Evolutionary conservation across 768 basidiomycete genomes (phyloP).

Genomic region (Mycena haematopus): DNA sequence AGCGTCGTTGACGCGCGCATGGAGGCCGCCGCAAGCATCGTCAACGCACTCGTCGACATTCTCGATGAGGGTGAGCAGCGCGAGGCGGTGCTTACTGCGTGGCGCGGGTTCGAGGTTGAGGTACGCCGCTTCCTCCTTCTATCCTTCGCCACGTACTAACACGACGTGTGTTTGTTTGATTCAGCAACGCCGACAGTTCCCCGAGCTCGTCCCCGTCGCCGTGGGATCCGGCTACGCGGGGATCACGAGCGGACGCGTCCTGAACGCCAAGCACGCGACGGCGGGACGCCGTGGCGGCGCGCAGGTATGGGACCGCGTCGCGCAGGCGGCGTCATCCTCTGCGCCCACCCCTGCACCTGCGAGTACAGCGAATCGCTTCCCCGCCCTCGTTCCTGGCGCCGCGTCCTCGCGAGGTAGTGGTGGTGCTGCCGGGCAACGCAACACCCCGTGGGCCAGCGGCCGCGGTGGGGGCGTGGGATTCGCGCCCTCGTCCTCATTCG

Average conservation of each 20-base stretch:
- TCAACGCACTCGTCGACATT: conserved; percentile 75
- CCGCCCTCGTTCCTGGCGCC: conserved; percentile 36
- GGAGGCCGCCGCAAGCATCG: conserved; percentile 63
- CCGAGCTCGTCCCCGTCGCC: conserved; percentile 68
- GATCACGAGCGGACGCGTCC: conserved; percentile 80
- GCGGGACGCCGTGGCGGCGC: conserved; percentile 57
- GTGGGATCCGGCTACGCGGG: conserved; percentile 75
- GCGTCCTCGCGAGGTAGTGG: conserved; percentile 44
- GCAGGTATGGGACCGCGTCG: conserved; percentile 87
- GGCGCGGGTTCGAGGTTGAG: conserved; percentile 88
- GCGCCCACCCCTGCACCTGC: conserved; percentile 34
- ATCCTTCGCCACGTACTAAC: not conserved
- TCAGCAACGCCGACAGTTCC: conserved; percentile 87
- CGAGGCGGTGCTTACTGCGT: conserved; percentile 70
- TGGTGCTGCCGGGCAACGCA: conserved; percentile 54
- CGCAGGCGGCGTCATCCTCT: conserved; percentile 71
- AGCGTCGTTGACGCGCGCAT: conserved; percentile 69
- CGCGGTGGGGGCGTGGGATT: conserved; percentile 33
- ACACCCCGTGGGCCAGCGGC: conserved; percentile 66
- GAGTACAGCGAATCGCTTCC: conserved; percentile 36
- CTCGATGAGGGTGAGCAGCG: conserved; percentile 89
- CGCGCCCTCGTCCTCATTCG: conserved; percentile 35
- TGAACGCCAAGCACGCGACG: conserved; percentile 84
- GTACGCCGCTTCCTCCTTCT: conserved; percentile 43
- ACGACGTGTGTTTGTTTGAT: not conserved